These are phyloP conservation scores for Moesziomyces aphidis DNA, from an alignment of 1,284 basidiomycete species.

Conservation along the genomic window DNA sequence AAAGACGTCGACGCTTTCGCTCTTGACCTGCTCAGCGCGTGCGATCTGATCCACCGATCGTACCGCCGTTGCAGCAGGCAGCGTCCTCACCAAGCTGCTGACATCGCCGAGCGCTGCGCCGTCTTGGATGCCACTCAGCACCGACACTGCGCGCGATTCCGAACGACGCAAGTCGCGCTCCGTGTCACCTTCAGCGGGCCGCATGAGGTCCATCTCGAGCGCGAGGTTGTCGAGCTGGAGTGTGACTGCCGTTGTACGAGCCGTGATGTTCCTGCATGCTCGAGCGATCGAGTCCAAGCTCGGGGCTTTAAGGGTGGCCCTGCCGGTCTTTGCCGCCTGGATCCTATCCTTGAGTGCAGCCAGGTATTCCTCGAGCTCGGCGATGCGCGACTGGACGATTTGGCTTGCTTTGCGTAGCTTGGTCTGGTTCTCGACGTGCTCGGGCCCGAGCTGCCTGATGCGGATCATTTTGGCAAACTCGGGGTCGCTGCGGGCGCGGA, in stretches of 20 bases:
- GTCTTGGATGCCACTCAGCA: conserved; percentile 25
- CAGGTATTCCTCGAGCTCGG: conserved; percentile 81
- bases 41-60: conserved; percentile 29
- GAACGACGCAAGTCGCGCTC: conserved; percentile 11
- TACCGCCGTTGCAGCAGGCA: conserved; percentile 28
- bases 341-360: conserved; percentile 78
- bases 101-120: conserved; percentile 20
- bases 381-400: conserved; percentile 77
- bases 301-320: conserved; percentile 76
- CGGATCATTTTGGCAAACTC: conserved; percentile 84
- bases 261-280: conserved; percentile 83
- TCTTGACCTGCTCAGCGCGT: conserved; percentile 24
- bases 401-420: conserved; percentile 79
- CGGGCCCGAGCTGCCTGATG: conserved; percentile 83
- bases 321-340: conserved; percentile 75
- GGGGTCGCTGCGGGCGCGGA: conserved; percentile 79
- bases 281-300: conserved; percentile 84
- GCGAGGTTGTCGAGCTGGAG: conserved; percentile 74
- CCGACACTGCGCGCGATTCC: conserved; percentile 28
- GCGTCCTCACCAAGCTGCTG: conserved; percentile 18
- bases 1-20: conserved; percentile 34
- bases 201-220: conserved; percentile 71
- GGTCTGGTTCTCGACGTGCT: conserved; percentile 83
- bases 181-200: conserved; percentile 9
- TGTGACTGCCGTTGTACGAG: conserved; percentile 73